Percentiles rank a stretch among this genome's conserved stretches.
phyloP scores from a whole-genome alignment of 805 yeast genomes.

The Candida michaelii region DNA sequence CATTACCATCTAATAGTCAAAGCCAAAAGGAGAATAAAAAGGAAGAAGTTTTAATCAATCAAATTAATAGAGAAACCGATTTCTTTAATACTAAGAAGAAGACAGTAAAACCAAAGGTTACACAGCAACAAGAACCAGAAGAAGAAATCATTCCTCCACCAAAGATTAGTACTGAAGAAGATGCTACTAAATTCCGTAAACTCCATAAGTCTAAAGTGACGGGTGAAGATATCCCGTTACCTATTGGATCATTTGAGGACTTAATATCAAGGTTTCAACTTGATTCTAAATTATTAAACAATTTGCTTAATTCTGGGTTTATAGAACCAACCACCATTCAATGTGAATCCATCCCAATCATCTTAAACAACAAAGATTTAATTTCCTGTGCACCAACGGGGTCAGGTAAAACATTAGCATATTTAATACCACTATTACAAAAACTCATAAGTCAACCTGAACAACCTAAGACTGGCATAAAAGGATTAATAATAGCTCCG shows the following conservation, averaged over 20 bases:
- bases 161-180: constrained; percentile 51
- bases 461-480: constrained; percentile 48
- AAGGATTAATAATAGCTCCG: constrained; percentile 85
- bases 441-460: constrained; percentile 26
- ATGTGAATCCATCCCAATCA: constrained; percentile 80
- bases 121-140: constrained; percentile 15
- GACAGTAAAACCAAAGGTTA: constrained; percentile 20
- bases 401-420: constrained; percentile 95
- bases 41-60: constrained; percentile 41
- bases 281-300: constrained; percentile 55
- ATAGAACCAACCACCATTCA: constrained; percentile 92
- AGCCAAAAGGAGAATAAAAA: constrained; percentile 28
- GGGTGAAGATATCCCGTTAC: constrained; percentile 87
- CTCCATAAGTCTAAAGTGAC: constrained; percentile 65
- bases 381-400: constrained; percentile 98
- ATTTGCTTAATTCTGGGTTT: constrained; percentile 68
- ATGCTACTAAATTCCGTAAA: constrained; percentile 63
- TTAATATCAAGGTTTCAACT: constrained; percentile 66
- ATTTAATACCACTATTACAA: constrained; percentile 78
- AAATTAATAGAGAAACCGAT: constrained; percentile 73
- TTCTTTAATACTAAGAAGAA: constrained; percentile 69
- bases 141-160: constrained; percentile 34
- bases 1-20: constrained; percentile 27
- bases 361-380: constrained; percentile 69
- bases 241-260: constrained; percentile 87